These are phyloP conservation scores for Podila clonocystis DNA, from an alignment of 192 early-diverging fungal genomes.

Conservation along the genomic window DNA sequence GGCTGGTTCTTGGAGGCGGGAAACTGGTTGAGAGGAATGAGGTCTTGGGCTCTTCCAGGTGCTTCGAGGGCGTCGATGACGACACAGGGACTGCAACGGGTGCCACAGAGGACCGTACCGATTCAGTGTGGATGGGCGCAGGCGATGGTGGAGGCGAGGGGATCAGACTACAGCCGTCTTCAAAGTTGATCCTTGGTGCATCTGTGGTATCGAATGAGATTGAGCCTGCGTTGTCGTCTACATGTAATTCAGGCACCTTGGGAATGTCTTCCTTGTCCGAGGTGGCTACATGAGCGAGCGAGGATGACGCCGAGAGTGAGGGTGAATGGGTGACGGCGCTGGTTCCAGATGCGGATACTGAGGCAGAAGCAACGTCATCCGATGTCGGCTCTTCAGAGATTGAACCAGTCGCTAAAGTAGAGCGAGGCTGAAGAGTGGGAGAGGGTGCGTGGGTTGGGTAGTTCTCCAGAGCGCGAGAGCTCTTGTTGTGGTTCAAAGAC, in stretches of 20 bases:
- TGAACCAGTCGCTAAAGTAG: background rate
- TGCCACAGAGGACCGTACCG: background rate
- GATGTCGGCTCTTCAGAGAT: background rate
- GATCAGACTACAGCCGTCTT: slow-evolving; percentile 44
- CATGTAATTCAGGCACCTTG: background rate
- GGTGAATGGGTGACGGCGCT: slow-evolving; percentile 6
- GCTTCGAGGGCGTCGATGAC: background rate
- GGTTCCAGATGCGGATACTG: background rate
- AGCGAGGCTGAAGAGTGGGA: slow-evolving; percentile 6
- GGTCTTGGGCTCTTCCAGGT: slow-evolving; percentile 32
- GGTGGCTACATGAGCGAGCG: background rate
- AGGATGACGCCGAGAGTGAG: slow-evolving; percentile 19
- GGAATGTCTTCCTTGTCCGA: background rate
- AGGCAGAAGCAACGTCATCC: background rate
- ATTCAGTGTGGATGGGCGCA: background rate
- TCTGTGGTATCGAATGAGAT: background rate
- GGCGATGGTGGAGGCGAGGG: slow-evolving; percentile 44
- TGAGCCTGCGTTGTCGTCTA: background rate
- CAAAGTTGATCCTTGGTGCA: slow-evolving; percentile 32
- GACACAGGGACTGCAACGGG: background rate
- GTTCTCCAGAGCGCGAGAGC: background rate
- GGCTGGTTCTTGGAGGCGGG: slow-evolving; percentile 33
- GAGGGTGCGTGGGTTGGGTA: background rate
- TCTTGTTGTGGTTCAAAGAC: background rate
- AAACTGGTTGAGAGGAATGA: slow-evolving; percentile 36